These are phyloP conservation scores for Pseudocercospora eumusae DNA, from an alignment of 2,329 filamentous ascomycete species.

Conservation along the genomic window DNA sequence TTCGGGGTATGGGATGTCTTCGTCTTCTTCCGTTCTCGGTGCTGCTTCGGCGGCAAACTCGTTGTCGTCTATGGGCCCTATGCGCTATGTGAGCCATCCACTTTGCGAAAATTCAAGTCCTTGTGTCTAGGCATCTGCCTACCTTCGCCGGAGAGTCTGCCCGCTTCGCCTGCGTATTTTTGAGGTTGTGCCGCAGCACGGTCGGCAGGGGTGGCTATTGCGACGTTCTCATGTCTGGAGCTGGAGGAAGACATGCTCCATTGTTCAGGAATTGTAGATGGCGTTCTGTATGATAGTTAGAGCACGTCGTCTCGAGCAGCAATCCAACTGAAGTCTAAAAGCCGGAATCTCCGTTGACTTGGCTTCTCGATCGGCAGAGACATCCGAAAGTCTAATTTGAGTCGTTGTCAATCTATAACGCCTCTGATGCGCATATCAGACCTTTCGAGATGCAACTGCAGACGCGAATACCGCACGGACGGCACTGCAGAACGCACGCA, in stretches of 20 bases:
- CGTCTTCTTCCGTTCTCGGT: slow-evolving; percentile 12
- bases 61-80: slow-evolving; percentile 19
- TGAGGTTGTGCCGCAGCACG: background rate
- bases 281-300: background rate
- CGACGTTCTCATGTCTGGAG: background rate
- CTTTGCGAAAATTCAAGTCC: background rate
- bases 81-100: background rate
- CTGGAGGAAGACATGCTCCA: slow-evolving; percentile 4
- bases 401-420: background rate
- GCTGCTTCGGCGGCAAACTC: slow-evolving; percentile 11
- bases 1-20: slow-evolving; percentile 28
- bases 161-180: background rate
- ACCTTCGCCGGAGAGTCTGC: background rate
- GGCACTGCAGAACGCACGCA: background rate
- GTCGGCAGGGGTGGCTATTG: background rate
- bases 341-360: background rate
- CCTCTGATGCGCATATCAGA: background rate
- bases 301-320: background rate
- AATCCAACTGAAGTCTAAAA: background rate
- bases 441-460: background rate
- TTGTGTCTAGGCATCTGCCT: slow-evolving; percentile 8
- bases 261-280: background rate
- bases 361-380: background rate
- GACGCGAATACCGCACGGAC: background rate
- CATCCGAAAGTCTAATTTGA: background rate